Evolutionary conservation across 768 basidiomycete species (phyloP).

Genomic region (Pleurotus giganteus): DNA sequence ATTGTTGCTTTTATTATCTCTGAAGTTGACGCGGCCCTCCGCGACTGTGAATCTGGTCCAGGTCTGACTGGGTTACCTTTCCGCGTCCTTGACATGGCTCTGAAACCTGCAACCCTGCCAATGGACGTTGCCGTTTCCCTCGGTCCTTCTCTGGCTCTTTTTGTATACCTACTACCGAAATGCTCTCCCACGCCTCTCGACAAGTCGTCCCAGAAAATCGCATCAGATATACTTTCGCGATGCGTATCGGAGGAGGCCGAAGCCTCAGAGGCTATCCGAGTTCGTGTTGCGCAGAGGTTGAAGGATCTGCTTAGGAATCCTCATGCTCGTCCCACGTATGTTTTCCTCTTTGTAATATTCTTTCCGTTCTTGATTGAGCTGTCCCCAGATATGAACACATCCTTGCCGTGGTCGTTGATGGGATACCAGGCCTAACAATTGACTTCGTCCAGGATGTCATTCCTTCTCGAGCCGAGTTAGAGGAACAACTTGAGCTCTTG

Average conservation of each 20-base stretch:
- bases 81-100: slow-evolving; percentile 29
- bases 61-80: slow-evolving; percentile 26
- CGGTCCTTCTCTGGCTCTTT: slow-evolving; percentile 45
- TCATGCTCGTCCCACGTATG: slow-evolving; percentile 33
- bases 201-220: slow-evolving; percentile 33
- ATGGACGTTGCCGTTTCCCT: slow-evolving; percentile 15
- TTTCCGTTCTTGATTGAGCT: slow-evolving; percentile 4
- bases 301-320: slow-evolving; percentile 25
- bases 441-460: slow-evolving; percentile 50
- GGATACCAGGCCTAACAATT: slow-evolving; percentile 33
- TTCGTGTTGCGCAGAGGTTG: background rate
- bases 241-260: background rate
- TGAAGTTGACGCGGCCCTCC: slow-evolving; percentile 31
- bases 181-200: slow-evolving; percentile 15
- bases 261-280: background rate
- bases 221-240: slow-evolving; percentile 36
- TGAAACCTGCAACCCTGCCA: slow-evolving; percentile 15
- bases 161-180: slow-evolving; percentile 45
- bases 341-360: slow-evolving; percentile 1
- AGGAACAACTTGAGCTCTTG: slow-evolving; percentile 43
- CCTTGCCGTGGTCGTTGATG: slow-evolving; percentile 31
- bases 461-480: slow-evolving; percentile 44
- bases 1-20: slow-evolving; percentile 33
- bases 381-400: slow-evolving; percentile 45
- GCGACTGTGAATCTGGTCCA: slow-evolving; percentile 21